A percentile compares a stretch with the other conserved stretches of the same genome.
phyloP scores from a whole-genome alignment of 2,329 filamentous ascomycete genomes.

The Penicillium vulpinum region DNA sequence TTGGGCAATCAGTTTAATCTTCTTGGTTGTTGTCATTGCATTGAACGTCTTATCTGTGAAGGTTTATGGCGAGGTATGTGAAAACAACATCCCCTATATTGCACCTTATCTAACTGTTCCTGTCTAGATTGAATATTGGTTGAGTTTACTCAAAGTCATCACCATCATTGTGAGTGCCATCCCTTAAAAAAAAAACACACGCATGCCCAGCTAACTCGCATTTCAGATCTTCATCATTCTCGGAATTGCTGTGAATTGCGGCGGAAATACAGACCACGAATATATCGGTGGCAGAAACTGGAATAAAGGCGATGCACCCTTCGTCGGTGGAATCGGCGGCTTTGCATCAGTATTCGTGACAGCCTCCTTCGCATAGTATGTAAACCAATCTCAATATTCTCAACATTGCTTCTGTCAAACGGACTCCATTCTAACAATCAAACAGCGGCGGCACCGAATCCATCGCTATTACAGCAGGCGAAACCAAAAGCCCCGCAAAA shows the following conservation, averaged over 20 bases:
- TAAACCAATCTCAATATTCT: neutral
- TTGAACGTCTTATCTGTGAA: constrained; percentile 56
- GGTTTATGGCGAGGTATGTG: constrained; percentile 54
- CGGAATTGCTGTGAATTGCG: constrained; percentile 61
- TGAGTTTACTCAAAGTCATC: constrained; percentile 44
- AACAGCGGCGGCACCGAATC: constrained; percentile 60
- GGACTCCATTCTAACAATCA: neutral
- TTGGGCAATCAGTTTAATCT: constrained; percentile 63
- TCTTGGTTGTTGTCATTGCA: constrained; percentile 57
- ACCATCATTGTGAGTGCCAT: constrained; percentile 41
- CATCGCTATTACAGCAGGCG: constrained; percentile 66
- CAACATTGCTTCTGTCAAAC: neutral
- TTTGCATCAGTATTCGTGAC: constrained; percentile 66
- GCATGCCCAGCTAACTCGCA: constrained; percentile 15
- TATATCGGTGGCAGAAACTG: constrained; percentile 63
- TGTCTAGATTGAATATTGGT: constrained; percentile 42
- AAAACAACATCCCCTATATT: neutral
- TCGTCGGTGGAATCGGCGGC: constrained; percentile 64
- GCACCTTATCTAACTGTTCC: neutral
- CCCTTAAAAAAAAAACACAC: neutral
- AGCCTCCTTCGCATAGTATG: constrained; percentile 60
- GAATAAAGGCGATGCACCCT: constrained; percentile 61
- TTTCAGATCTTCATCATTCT: constrained; percentile 60
- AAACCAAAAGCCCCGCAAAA: constrained; percentile 62
- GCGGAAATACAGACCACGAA: constrained; percentile 54